Conservation (phyloP, 768 basidiomycete genomes). For the Asterophora parasitica region DNA sequence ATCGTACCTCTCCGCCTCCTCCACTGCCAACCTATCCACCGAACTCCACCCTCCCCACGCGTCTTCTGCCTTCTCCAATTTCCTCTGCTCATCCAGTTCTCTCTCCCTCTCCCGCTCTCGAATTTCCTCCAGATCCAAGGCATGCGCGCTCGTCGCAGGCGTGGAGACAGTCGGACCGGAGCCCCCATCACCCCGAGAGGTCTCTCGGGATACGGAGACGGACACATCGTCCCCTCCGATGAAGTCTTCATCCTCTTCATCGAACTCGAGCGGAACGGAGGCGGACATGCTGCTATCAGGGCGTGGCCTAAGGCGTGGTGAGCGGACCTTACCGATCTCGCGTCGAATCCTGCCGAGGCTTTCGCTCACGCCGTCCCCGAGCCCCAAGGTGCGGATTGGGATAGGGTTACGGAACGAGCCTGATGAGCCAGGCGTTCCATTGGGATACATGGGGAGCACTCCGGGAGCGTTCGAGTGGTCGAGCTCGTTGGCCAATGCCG, state of each 20-base stretch:
- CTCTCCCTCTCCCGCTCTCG: slow-evolving; percentile 11
- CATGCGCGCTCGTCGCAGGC: slow-evolving; percentile 33
- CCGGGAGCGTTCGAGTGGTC: slow-evolving; percentile 40
- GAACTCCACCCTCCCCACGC: slow-evolving; percentile 41
- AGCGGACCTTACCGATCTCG: slow-evolving; percentile 49
- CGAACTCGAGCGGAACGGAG: slow-evolving; percentile 52
- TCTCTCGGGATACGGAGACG: slow-evolving; percentile 20
- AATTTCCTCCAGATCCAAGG: slow-evolving; percentile 28
- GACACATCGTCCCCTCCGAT: slow-evolving; percentile 18
- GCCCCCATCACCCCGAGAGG: slow-evolving; percentile 23
- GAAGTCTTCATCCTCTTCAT: slow-evolving; percentile 68
- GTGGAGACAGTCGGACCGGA: slow-evolving; percentile 29
- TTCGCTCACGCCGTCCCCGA: slow-evolving; percentile 55
- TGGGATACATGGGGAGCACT: slow-evolving; percentile 78
- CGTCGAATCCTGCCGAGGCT: slow-evolving; percentile 55
- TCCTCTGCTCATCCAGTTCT: slow-evolving; percentile 20
- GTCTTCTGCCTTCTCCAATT: slow-evolving; percentile 20
- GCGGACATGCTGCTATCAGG: slow-evolving; percentile 23
- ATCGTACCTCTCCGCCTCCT: slow-evolving; percentile 49
- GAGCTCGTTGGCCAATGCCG: slow-evolving; percentile 62
- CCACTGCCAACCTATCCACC: slow-evolving; percentile 41
- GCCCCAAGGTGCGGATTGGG: slow-evolving; percentile 42
- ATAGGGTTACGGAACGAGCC: slow-evolving; percentile 44
- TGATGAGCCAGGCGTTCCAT: slow-evolving; percentile 39
- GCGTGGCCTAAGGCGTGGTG: slow-evolving; percentile 32